Evolutionary conservation across 2,329 filamentous ascomycete species (phyloP).

Genomic region (Trichoderma afroharzianum): DNA sequence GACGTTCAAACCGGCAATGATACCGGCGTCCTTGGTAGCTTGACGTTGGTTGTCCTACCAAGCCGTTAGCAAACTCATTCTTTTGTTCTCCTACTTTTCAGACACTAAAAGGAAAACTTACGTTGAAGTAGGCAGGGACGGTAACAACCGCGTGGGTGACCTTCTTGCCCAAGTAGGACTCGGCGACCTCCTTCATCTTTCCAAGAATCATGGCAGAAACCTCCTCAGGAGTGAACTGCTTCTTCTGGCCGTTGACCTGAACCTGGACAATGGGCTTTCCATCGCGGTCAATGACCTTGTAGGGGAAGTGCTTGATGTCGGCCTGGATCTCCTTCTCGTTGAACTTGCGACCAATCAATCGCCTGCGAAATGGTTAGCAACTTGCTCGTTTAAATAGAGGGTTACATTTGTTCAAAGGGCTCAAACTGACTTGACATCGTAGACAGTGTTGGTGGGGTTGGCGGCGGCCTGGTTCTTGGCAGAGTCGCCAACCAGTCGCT

Average conservation of each 20-base stretch:
- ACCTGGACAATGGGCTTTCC: constrained; percentile 85
- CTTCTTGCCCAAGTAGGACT: constrained; percentile 76
- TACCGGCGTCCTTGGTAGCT: constrained; percentile 92
- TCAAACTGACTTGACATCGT: constrained; percentile 76
- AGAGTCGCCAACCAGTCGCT: constrained; percentile 94
- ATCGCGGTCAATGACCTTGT: constrained; percentile 85
- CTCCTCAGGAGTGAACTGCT: constrained; percentile 77
- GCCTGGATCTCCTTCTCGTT: constrained; percentile 81
- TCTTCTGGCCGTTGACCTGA: constrained; percentile 59
- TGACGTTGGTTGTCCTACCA: constrained; percentile 81
- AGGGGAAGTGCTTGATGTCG: constrained; percentile 98
- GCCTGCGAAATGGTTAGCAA: constrained; percentile 46
- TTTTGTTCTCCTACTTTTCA: neutral
- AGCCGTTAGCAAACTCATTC: constrained; percentile 23
- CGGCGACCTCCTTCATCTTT: constrained; percentile 82
- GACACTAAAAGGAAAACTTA: constrained; percentile 25
- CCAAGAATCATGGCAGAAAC: constrained; percentile 76
- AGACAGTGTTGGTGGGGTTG: constrained; percentile 75
- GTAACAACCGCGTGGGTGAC: constrained; percentile 88
- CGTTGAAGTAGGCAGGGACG: constrained; percentile 95
- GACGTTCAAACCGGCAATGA: constrained; percentile 88
- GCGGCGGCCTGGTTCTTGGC: constrained; percentile 91
- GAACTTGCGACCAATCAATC: constrained; percentile 81
- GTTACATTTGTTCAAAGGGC: constrained; percentile 15
- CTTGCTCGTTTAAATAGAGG: neutral